Conservation (phyloP, 179 eudicot genomes). For the Actinidia chinensis region DNA sequence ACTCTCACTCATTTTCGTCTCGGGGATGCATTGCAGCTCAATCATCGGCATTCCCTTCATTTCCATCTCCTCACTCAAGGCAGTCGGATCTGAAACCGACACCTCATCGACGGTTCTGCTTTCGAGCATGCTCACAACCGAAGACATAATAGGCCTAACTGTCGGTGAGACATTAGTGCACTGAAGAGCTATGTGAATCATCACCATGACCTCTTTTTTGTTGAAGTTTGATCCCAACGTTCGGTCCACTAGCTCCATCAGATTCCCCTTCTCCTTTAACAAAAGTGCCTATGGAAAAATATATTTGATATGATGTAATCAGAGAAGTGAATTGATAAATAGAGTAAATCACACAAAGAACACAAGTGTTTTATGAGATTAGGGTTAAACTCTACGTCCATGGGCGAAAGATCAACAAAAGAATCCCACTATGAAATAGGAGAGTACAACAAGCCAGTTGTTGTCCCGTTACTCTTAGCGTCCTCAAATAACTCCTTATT, state of each 20-base stretch:
- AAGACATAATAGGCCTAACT: conserved; percentile 45
- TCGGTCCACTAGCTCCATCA: conserved; percentile 35
- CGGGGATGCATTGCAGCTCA: conserved; percentile 4
- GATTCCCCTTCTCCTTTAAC: conserved; percentile 38
- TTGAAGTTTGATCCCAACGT: conserved; percentile 29
- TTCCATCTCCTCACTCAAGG: background rate
- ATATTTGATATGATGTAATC: too few species aligned
- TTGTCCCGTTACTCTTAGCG: too few species aligned
- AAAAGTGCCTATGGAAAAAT: conserved; percentile 47
- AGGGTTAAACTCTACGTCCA: background rate
- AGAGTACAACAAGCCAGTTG: background rate
- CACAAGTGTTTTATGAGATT: background rate
- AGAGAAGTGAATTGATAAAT: too few species aligned
- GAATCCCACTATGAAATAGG: too few species aligned
- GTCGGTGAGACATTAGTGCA: conserved; percentile 43
- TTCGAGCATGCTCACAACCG: conserved; percentile 47
- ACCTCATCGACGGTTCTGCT: conserved; percentile 13
- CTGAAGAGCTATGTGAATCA: conserved; percentile 31
- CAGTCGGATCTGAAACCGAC: background rate
- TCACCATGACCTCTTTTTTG: conserved; percentile 32
- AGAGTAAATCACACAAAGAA: background rate
- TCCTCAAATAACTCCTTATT: too few species aligned
- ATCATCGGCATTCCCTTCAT: background rate
- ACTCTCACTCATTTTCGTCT: background rate
- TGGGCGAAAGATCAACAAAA: background rate